Evolutionary conservation across 1,284 basidiomycete species (phyloP), one percentile per base, ranked within the genome.

Genomic region (Cutaneotrichosporon sp.): DNA sequence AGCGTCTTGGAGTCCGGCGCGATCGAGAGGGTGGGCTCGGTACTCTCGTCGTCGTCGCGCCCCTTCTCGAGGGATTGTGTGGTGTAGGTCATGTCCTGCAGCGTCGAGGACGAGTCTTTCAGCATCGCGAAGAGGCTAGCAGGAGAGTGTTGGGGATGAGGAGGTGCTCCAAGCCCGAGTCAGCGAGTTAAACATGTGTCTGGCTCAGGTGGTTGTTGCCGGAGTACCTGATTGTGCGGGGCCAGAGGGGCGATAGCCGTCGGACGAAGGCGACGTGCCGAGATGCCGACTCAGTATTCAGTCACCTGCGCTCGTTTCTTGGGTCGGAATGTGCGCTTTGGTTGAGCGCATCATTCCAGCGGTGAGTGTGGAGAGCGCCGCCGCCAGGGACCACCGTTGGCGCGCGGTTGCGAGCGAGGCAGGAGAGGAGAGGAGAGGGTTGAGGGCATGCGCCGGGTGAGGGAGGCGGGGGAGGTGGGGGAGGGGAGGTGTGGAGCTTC

Each of bases 61-160:
- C 25, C 27, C 25, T 50, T 50, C 24, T 50, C 47, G 14, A 36
- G 14, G 38, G n/a, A n/a, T n/a, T 42, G n/a, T 6, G 38, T 14
- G 1, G 13, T n/a, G 38, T 42, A 16, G 38, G 47, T 14, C 47
- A 50, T 50, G 27, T 50, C 47, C 27, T 50, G 25, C 14, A 50
- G 47, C 8, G 25, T 31, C 18, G 25, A 13, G 47, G 47, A 50
- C 47, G 47, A 50, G 47, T 50, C 47, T 50, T 31, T 50, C 47
- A 31, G 18, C 47, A 50, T 50, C 27, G 47, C 25, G 27, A 50
- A 22, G 8, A 6, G 10, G 4, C 22, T 22, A 47, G 24, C 9
- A 45, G 25, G 25, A 47, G 38, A 18, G 38, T n/a, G n/a, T n/a
- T n/a, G 38, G 38, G 38, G 38, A 42, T 42, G 38, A 42, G 18